A percentile compares a stretch with the other conserved stretches of the same genome.
These are phyloP conservation scores for Pleurotus eryngii DNA, from an alignment of 768 basidiomycete genomes.

Conservation along the genomic window DNA sequence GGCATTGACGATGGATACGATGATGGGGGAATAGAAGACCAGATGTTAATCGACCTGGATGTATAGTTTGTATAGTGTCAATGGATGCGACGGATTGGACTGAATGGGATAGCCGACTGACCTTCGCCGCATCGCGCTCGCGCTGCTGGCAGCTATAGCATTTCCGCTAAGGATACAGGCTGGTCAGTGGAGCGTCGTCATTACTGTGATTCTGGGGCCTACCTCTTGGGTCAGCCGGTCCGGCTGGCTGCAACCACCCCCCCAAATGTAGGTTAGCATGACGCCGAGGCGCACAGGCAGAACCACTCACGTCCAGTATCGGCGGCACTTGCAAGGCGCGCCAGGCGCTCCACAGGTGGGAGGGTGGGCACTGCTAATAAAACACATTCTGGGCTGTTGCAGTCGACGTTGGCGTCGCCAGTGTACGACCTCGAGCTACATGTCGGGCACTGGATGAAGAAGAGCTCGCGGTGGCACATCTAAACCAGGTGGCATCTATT, in stretches of 20 bases:
- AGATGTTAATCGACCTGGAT: conserved; percentile 54
- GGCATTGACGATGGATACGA: conserved; percentile 62
- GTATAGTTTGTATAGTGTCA: conserved; percentile 20
- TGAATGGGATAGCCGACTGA: no score
- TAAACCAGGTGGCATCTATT: conserved; percentile 14
- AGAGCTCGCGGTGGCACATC: conserved; percentile 68
- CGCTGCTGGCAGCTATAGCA: no score
- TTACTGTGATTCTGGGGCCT: conserved; percentile 11
- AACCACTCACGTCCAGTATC: conserved; percentile 41
- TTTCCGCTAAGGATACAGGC: not conserved
- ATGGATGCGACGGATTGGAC: conserved; percentile 1
- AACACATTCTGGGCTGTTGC: conserved; percentile 44
- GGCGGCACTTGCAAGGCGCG: conserved; percentile 44
- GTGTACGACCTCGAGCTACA: conserved; percentile 57
- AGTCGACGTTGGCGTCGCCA: conserved; percentile 49
- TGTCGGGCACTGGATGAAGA: conserved; percentile 41
- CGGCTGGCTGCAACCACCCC: conserved; percentile 42
- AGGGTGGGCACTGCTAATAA: conserved; percentile 48
- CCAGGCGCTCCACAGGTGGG: conserved; percentile 31
- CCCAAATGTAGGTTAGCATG: not conserved
- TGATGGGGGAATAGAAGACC: conserved; percentile 66
- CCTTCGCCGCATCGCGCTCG: no score
- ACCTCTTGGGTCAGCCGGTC: conserved; percentile 48
- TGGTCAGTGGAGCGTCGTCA: conserved; percentile 14
- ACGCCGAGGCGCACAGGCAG: not conserved